Evolutionary conservation across 306 rosid species (phyloP), one percentile per base, ranked within the genome.

Genomic region (Quillaja saponaria): DNA sequence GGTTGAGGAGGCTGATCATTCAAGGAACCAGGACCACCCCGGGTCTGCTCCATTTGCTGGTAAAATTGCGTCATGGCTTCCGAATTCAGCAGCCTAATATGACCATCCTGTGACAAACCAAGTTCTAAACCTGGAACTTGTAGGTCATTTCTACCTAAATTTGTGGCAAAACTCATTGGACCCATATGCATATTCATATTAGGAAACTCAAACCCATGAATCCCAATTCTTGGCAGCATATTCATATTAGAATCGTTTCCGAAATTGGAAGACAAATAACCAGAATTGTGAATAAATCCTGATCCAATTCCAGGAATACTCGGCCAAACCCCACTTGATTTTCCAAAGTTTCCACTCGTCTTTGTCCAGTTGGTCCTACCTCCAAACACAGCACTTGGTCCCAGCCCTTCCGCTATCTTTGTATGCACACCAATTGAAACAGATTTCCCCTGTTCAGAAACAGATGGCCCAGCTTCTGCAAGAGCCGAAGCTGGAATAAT

Each of bases 51-150:
- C n/a, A 67, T 34, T 19, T 77, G 76, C 31, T 78, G 82, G 55
- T 77, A 77, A 59, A 74, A 52, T 33, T 71, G 83, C 20, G 53
- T 49, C 45, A 63, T 67, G 34, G 74, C 61, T 28, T 79, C 76
- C 10, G 86, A 62, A 60, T 70, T 64, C 50, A 78, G 34, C 50
- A 81, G 25, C 74, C 81, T 77, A 41, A 79, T 12, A 74, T 73
- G 78, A 40, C 76, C 84, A 20, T 78, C 87, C 57, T 82, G 81
- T 5, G 83, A 74, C 8, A 82, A 74, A 19, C 87, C 87, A 6
- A 82, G 76, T 44, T 82, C 87, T 44, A 78, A 47, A 41, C 84
- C 84, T 3, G 83, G 87, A 28, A 64, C 61, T 52, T 81, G 80
- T 11, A 71, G 72, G 34, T 73, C 77, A 25, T 46, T 13, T 41